Conservation (phyloP, 2,329 filamentous ascomycete genomes). For the Hypoxylon sp. region DNA sequence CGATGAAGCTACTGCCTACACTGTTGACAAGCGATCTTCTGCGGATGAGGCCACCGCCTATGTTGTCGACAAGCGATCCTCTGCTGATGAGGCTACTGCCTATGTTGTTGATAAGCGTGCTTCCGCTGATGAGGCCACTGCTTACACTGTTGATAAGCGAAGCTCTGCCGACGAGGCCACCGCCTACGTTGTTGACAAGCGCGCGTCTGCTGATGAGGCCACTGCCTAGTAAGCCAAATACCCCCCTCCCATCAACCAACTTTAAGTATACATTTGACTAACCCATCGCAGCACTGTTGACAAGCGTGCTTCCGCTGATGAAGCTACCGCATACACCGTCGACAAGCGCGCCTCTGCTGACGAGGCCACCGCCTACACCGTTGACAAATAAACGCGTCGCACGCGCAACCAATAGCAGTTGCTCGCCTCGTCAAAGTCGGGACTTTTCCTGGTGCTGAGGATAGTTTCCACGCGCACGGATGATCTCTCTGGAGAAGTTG, state of each 20-base stretch:
- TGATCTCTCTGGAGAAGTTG: neutral
- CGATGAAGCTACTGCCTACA: neutral
- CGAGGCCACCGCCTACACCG: conserved; percentile 8
- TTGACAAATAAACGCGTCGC: conserved; percentile 6
- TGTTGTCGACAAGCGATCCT: neutral
- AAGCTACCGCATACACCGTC: neutral
- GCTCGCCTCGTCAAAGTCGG: conserved; percentile 3
- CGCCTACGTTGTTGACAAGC: neutral
- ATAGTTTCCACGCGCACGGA: conserved; percentile 1
- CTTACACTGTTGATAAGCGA: neutral
- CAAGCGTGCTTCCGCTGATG: neutral
- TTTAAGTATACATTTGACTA: neutral
- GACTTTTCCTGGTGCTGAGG: neutral
- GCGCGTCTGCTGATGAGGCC: neutral
- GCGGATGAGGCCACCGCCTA: neutral
- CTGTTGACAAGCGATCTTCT: neutral
- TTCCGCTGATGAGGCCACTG: neutral
- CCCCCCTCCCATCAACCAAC: neutral
- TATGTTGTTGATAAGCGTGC: neutral
- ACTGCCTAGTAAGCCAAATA: neutral
- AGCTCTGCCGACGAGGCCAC: neutral
- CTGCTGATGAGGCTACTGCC: neutral
- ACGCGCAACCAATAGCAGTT: neutral
- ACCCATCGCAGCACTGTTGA: neutral
- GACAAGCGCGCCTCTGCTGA: conserved; percentile 11